Evolutionary conservation across 805 yeast species (phyloP), one percentile per base, ranked within the genome.

Genomic region (Hanseniaspora singularis): DNA sequence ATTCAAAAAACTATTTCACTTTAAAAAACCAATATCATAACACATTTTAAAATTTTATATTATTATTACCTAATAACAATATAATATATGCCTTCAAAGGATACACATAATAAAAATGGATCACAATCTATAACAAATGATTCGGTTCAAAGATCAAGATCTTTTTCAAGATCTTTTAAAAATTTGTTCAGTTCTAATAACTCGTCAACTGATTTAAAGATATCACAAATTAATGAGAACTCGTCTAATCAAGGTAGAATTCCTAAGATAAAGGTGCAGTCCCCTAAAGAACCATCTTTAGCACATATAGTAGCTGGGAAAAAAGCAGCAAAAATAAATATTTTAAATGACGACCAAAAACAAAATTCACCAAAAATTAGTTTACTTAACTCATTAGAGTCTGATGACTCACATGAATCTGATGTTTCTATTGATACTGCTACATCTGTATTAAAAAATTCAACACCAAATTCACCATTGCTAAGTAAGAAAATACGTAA

Each of bases 121-220:
- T 3, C 49, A 52, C 19, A 15, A 33, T 38, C 31, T 36, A 20
- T 23, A 33, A 39, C 36, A 18, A 40, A 28, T 12, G 8, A 15
- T 24, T 30, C 30, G 10, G 33, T 53, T 12, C 47, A 52, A n/a
- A 53, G 61, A 33, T 47, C 54, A 3, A 55, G 55, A 34, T 57
- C 62, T 1, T 34, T 59, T 4, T 56, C 63, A 6, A 55, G 52
- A 33, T 57, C 62, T 2, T 41, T 59, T 9, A 57, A 57, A 37
- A 57, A 54, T n/a, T 49, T 59, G 15, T 59, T 59, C 32, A 55
- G 52, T 18, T 37, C 31, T 22, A 33, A 22, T 16, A 40, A 23
- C 27, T 26, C 28, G 10, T 11, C 28, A 8, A 26, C 10, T 26
- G 10, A 7, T 26, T 26, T 26, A 26, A 26, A 11, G 7, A 26